phyloP scores from a whole-genome alignment of 768 basidiomycete species.

The Cystofilobasidium capitatum region DNA sequence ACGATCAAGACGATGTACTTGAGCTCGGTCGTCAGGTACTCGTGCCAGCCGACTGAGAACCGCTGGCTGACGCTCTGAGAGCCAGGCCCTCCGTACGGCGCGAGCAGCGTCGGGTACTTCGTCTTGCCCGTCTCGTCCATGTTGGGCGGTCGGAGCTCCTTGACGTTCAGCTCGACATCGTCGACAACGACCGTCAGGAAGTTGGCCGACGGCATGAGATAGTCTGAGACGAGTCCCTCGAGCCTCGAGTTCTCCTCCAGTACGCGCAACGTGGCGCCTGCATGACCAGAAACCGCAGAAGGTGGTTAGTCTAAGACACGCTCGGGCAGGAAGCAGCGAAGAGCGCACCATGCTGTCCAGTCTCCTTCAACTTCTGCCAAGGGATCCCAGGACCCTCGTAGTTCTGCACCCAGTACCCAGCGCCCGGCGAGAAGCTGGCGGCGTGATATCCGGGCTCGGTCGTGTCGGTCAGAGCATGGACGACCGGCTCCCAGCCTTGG shows the following conservation, averaged over 20 bases:
- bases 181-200: conserved; percentile 28
- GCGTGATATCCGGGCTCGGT: conserved; percentile 50
- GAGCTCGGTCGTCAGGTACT: conserved; percentile 68
- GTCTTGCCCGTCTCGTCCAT: conserved; percentile 93
- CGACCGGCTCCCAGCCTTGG: conserved; percentile 21
- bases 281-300: background rate
- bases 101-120: conserved; percentile 89
- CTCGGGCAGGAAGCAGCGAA: background rate
- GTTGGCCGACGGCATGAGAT: background rate
- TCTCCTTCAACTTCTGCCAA: too few species aligned
- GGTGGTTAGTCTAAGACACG: background rate
- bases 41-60: conserved; percentile 72
- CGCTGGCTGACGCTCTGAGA: conserved; percentile 65
- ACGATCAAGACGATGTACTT: conserved; percentile 79
- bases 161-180: conserved; percentile 57
- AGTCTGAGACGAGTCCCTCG: conserved; percentile 45
- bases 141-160: conserved; percentile 79
- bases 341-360: background rate
- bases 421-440: conserved; percentile 70
- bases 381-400: conserved; percentile 77
- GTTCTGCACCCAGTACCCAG: conserved; percentile 69
- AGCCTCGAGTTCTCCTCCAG: conserved; percentile 67
- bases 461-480: conserved; percentile 37
- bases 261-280: conserved; percentile 49
- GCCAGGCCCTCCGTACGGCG: conserved; percentile 85